phyloP scores from a whole-genome alignment of 2,329 filamentous ascomycete species.

The Trichoderma atrobrunneum region DNA sequence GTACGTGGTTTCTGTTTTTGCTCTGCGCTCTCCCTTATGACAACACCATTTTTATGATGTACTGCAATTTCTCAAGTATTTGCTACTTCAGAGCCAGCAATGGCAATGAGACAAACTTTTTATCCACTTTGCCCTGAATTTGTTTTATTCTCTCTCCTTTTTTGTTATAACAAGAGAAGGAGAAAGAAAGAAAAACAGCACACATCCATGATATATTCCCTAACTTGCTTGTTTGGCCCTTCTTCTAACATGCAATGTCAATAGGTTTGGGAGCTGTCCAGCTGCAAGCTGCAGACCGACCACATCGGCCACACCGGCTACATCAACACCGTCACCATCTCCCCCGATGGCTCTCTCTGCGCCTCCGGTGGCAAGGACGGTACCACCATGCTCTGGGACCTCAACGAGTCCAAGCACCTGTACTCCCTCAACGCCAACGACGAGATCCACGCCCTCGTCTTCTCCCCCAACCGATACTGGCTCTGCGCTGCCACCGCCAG shows the following conservation, averaged over 20 bases:
- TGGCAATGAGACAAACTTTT: slow-evolving; percentile 96
- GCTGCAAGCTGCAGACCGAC: slow-evolving; percentile 99
- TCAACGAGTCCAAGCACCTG: slow-evolving; percentile 99
- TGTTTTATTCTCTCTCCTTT: slow-evolving; percentile 24
- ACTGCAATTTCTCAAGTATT: slow-evolving; percentile 89
- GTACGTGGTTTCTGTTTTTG: slow-evolving; percentile 55
- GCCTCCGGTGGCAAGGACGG: slow-evolving; percentile 99
- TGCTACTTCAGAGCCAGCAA: slow-evolving; percentile 99
- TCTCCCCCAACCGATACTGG: slow-evolving; percentile 99
- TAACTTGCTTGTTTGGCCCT: neutral
- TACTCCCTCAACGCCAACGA: slow-evolving; percentile 99
- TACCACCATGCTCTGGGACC: slow-evolving; percentile 99
- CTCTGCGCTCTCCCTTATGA: slow-evolving; percentile 11
- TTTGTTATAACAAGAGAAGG: neutral
- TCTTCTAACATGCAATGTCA: slow-evolving; percentile 14
- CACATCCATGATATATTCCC: neutral
- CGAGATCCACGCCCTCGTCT: slow-evolving; percentile 99
- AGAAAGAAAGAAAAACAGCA: neutral
- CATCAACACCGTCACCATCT: slow-evolving; percentile 99
- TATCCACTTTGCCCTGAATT: slow-evolving; percentile 76
- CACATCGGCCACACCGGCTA: slow-evolving; percentile 99
- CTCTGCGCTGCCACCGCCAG: slow-evolving; percentile 95
- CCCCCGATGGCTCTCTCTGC: slow-evolving; percentile 97
- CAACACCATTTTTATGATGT: slow-evolving; percentile 69
- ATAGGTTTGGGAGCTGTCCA: slow-evolving; percentile 98